Conservation (phyloP, 2,329 filamentous ascomycete species). For the Penicillium sp. region DNA sequence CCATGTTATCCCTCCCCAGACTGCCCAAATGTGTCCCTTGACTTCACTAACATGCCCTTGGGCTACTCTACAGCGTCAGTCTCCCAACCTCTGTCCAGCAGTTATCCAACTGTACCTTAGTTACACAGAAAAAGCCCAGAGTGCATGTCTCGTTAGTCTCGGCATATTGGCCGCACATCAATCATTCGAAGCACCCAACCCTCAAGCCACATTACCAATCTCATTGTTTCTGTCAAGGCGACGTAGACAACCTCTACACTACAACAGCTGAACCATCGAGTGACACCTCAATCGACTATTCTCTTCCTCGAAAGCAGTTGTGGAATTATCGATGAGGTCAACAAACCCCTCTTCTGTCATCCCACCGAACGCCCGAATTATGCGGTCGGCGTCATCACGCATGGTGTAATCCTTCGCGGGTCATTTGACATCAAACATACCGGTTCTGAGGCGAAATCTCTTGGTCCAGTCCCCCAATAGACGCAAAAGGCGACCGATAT, state of each 20-base stretch:
- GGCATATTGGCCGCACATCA: conserved; percentile 71
- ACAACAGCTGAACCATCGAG: conserved; percentile 41
- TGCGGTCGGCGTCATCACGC: conserved; percentile 47
- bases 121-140: background rate
- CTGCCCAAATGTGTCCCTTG: background rate
- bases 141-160: conserved; percentile 71
- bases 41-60: background rate
- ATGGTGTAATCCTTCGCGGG: conserved; percentile 50
- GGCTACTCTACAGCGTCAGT: background rate
- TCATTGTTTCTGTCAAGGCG: conserved; percentile 74
- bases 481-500: conserved; percentile 6
- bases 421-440: conserved; percentile 54
- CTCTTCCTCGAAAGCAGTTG: conserved; percentile 36
- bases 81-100: background rate
- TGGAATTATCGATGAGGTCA: conserved; percentile 72
- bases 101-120: background rate
- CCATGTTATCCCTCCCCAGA: background rate
- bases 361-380: conserved; percentile 65
- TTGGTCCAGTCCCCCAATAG: conserved; percentile 35
- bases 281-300: background rate
- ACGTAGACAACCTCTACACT: conserved; percentile 60
- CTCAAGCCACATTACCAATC: conserved; percentile 37
- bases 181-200: conserved; percentile 56
- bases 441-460: conserved; percentile 54
- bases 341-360: conserved; percentile 65